Percentiles rank a stretch among this genome's conserved stretches.
These are phyloP conservation scores for Halteria grandinella DNA, from an alignment of 73 alveolate species.

Conservation along the genomic window DNA sequence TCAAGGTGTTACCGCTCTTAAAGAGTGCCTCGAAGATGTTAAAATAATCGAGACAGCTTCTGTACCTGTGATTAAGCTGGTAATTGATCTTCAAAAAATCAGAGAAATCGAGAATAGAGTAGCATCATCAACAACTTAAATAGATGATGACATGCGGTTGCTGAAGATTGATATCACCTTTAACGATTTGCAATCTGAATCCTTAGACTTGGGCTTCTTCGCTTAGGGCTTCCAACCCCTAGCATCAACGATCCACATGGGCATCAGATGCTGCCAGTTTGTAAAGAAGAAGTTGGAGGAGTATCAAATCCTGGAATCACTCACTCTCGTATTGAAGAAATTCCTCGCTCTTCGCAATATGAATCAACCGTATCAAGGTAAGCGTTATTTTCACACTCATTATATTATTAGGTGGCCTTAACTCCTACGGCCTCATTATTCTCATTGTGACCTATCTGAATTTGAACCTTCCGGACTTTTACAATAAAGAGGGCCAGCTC, in stretches of 20 bases:
- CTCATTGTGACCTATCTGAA: conserved; percentile 19
- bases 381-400: neutral
- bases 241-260: conserved; percentile 22
- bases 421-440: conserved; percentile 28
- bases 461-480: conserved; percentile 4
- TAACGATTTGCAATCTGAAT: conserved; percentile 24
- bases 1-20: too few relatives aligned
- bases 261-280: conserved; percentile 42
- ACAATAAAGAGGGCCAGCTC: neutral
- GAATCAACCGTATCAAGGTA: conserved; percentile 37
- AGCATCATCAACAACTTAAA: neutral
- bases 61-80: conserved; percentile 47
- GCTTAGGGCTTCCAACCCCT: too few relatives aligned
- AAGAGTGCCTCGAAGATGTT: conserved; percentile 23
- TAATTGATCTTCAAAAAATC: conserved; percentile 28
- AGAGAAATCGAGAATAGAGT: conserved; percentile 3
- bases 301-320: conserved; percentile 3
- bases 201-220: too few relatives aligned
- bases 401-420: conserved; percentile 30
- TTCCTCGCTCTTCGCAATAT: conserved; percentile 45
- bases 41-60: conserved; percentile 41
- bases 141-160: conserved; percentile 35
- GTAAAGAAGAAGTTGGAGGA: conserved; percentile 28
- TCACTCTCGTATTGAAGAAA: conserved; percentile 29
- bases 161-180: conserved; percentile 41